A percentile compares a stretch with the other conserved stretches of the same genome.
phyloP scores from a whole-genome alignment of 2,329 filamentous ascomycete species.

The Dothideomycetes sp. region DNA sequence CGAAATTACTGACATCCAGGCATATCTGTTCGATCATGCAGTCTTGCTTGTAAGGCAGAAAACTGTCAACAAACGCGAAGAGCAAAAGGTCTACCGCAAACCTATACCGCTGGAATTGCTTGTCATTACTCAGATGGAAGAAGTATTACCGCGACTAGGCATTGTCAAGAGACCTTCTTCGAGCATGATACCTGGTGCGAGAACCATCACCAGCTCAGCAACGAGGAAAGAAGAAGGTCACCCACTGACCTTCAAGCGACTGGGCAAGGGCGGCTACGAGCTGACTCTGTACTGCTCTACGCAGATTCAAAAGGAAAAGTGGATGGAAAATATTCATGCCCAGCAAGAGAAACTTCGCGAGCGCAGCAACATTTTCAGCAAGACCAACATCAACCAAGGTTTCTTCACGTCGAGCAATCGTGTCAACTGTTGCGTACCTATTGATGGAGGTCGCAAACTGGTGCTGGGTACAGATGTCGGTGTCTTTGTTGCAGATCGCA shows the following conservation, averaged over 20 bases:
- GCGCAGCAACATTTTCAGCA: constrained; percentile 60
- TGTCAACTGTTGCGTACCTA: constrained; percentile 90
- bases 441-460: constrained; percentile 89
- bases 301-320: constrained; percentile 81
- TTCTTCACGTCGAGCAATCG: constrained; percentile 85
- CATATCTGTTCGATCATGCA: constrained; percentile 93
- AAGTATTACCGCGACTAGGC: constrained; percentile 74
- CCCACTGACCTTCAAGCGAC: constrained; percentile 91
- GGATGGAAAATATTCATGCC: constrained; percentile 89
- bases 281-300: constrained; percentile 80
- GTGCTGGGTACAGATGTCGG: constrained; percentile 92
- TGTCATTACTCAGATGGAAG: constrained; percentile 93
- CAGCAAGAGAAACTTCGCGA: constrained; percentile 82
- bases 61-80: constrained; percentile 83
- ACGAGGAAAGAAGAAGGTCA: constrained; percentile 62
- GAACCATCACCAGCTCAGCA: constrained; percentile 42
- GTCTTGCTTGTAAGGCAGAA: constrained; percentile 87
- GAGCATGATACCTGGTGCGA: constrained; percentile 58
- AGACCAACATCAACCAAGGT: constrained; percentile 64
- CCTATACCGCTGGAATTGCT: constrained; percentile 91
- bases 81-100: constrained; percentile 89
- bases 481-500: constrained; percentile 85
- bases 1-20: constrained; percentile 72
- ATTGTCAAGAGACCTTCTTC: constrained; percentile 80
- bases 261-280: constrained; percentile 93